Evolutionary conservation across 768 basidiomycete species (phyloP), one percentile per base, ranked within the genome.

Genomic region (Xerocomus potaroensis): DNA sequence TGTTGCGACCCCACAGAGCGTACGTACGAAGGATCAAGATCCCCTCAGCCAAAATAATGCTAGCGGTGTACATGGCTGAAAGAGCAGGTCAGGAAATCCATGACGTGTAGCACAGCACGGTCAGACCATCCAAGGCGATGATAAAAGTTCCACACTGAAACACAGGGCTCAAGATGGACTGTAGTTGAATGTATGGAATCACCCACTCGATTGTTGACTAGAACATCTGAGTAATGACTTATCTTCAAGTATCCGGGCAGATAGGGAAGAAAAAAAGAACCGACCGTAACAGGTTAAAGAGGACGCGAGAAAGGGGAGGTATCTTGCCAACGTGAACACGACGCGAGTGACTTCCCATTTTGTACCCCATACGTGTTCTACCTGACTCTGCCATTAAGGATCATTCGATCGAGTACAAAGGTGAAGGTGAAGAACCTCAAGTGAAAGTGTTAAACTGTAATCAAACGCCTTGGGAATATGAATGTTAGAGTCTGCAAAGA

Each of bases 1-100:
- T 48, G 26, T 35, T 61, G 22, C 53, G 55, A 43, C 48, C 49
- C 56, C 60, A 62, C 41, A 62, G 35, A 22, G 60, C 59, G 16
- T 58, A 63, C 16, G 61, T 63, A 26, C 60, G 62, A 1, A 63
- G 39, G 19, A 63, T 63, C 38, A 62, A 50, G 18, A 63, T 48
- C 6, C 38, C 56, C 44, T 54, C 53, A 0, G 56, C 37, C 12
- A 47, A 43, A 14, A 63, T 16, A 16, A 58, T 27, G n/a, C 59
- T 52, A 11, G 40, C 39, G 21, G 2, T 50, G 39, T 49, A 63
- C 3, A 51, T 19, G 15, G 24, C 57, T 62, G 32, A 31, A n/a
- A 9, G 10, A 18, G 10, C 14, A 19, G 16, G 22, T 62, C 30
- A 54, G 22, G 5, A 16, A 35, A 23, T 3, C 21, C 1, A 6